Evolutionary conservation across 1,284 basidiomycete species (phyloP).

Genomic region (Phylloporus sp.): DNA sequence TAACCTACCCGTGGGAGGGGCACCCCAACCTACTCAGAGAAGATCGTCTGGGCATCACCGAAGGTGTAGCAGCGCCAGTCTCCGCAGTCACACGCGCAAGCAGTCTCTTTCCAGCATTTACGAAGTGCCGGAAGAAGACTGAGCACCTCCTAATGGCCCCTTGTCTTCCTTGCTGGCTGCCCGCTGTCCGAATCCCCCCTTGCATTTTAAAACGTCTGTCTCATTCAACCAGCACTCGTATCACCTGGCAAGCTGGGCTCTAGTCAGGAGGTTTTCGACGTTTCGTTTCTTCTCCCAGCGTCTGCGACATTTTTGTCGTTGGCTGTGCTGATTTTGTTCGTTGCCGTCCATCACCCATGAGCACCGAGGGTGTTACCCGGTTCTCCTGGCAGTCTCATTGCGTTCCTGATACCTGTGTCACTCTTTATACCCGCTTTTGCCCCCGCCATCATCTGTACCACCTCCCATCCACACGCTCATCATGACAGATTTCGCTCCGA

Average conservation of each 20-base stretch:
- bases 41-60: slow-evolving; percentile 33
- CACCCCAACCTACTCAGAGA: slow-evolving; percentile 21
- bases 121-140: slow-evolving; percentile 40
- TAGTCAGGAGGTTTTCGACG: slow-evolving; percentile 16
- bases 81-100: slow-evolving; percentile 34
- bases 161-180: not conserved
- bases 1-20: slow-evolving; percentile 7
- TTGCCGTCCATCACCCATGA: slow-evolving; percentile 21
- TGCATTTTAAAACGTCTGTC: not conserved
- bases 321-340: slow-evolving; percentile 32
- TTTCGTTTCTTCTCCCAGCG: slow-evolving; percentile 18
- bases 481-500: slow-evolving; percentile 19
- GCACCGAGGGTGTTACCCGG: slow-evolving; percentile 17
- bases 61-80: slow-evolving; percentile 38
- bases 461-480: slow-evolving; percentile 25
- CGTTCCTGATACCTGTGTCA: slow-evolving; percentile 38
- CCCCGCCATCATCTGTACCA: slow-evolving; percentile 35
- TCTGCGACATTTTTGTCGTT: slow-evolving; percentile 10
- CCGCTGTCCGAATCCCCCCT: not conserved
- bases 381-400: slow-evolving; percentile 19
- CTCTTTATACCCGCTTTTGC: slow-evolving; percentile 31
- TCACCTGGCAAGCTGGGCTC: slow-evolving; percentile 31
- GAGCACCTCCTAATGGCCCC: not conserved
- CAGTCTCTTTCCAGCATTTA: slow-evolving; percentile 39
- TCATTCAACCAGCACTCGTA: slow-evolving; percentile 4